Evolutionary conservation across 2,329 filamentous ascomycete species (phyloP).

Genomic region (Talaromyces amestolkiae): DNA sequence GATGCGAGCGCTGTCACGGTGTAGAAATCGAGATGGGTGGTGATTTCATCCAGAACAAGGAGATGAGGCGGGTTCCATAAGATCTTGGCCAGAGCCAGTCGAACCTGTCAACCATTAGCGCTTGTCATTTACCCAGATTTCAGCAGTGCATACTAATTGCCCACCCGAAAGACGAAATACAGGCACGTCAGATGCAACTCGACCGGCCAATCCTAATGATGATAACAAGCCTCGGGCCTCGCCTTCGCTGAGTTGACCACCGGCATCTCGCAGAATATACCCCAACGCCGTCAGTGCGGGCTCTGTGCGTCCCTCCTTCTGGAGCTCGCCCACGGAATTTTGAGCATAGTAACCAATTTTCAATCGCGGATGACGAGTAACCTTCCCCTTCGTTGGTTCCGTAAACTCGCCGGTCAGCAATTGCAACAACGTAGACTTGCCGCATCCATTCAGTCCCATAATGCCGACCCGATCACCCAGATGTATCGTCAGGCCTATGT

Average conservation of each 20-base stretch:
- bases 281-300: slow-evolving; percentile 90
- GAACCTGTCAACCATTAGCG: slow-evolving; percentile 38
- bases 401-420: slow-evolving; percentile 81
- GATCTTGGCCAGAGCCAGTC: slow-evolving; percentile 66
- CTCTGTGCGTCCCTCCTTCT: slow-evolving; percentile 99
- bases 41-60: slow-evolving; percentile 75
- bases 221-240: slow-evolving; percentile 65
- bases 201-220: slow-evolving; percentile 67
- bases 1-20: slow-evolving; percentile 70
- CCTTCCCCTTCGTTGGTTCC: slow-evolving; percentile 75
- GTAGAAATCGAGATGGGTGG: slow-evolving; percentile 80
- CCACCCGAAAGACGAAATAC: slow-evolving; percentile 73
- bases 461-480: slow-evolving; percentile 84
- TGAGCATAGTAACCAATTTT: slow-evolving; percentile 99
- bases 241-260: slow-evolving; percentile 60
- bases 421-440: slow-evolving; percentile 98
- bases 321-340: slow-evolving; percentile 96
- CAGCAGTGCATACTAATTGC: slow-evolving; percentile 58
- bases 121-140: background rate
- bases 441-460: slow-evolving; percentile 94
- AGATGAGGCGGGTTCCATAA: slow-evolving; percentile 68
- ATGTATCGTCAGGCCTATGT: slow-evolving; percentile 66
- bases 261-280: slow-evolving; percentile 58
- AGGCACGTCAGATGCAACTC: slow-evolving; percentile 70
- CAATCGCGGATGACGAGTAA: slow-evolving; percentile 97